Base-by-base conservation (phyloP, 140 eudicot species). In the Ambrosia hybrid region DNA sequence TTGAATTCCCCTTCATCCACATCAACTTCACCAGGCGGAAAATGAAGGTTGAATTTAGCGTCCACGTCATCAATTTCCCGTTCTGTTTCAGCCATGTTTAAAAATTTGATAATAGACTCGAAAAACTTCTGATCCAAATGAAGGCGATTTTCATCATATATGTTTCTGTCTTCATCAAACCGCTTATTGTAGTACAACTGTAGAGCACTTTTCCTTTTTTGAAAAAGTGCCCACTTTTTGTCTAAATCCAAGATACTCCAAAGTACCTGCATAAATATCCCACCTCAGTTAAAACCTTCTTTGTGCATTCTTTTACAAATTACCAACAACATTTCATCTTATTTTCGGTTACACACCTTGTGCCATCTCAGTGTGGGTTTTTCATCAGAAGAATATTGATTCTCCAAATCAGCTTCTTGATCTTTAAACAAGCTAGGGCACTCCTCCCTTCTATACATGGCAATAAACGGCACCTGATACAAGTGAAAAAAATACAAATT, bases 51-150 rank as follows among this genome's bases (percentile, higher is more conserved):
- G 53, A 91, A 91, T 51, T 91, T 87, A 13, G 72, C 66, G 76
- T 91, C 95, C 51, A 88, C 97, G 55, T 91, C 97, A 66, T 91
- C 97, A 17, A 91, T 88, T 72, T 91, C 97, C 76, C 83, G 76
- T 73, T 91, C 97, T 37, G 90, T 81, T 61, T 88, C 92, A 37
- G 95, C 92, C 21, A 80, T 83, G 62, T 78, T 78, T 16, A 91
- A 83, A 2, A 89, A 83, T 64, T 75, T 82, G 16, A 79, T 75
- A 61, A 91, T 85, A 14, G 97, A 87, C 51, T 85, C 87, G 51
- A 79, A 91, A 55, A 85, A 84, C 10, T 83, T 85, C 71, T 73
- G 68, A 70, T 87, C 88, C 72, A 88, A 82, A 67, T 73, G 81
- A 34, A 75, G 78, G 15, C 88, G 85, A 16, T 88, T 91, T 72